These are phyloP conservation scores for Calocybe gambosa DNA, from an alignment of 1,284 basidiomycete genomes.

Conservation along the genomic window DNA sequence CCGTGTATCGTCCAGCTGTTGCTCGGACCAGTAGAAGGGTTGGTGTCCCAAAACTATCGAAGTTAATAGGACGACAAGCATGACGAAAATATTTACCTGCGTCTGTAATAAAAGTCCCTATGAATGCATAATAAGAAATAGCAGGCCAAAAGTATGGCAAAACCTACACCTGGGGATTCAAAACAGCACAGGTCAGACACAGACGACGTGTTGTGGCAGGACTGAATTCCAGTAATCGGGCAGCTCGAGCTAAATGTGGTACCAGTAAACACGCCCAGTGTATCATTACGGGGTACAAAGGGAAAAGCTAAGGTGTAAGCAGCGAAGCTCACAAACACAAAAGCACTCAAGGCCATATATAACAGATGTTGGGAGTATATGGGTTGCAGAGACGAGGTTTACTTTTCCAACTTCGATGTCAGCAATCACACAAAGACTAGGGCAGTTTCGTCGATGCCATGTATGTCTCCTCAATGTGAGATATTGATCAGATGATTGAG, in stretches of 20 bases:
- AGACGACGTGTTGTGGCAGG: slow-evolving; percentile 40
- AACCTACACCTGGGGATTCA: slow-evolving; percentile 42
- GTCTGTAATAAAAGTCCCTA: slow-evolving; percentile 62
- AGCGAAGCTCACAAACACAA: slow-evolving; percentile 6
- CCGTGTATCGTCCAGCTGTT: slow-evolving; percentile 77
- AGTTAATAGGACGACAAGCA: neutral
- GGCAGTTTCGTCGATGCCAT: neutral
- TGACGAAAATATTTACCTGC: slow-evolving; percentile 34
- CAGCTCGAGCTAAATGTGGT: slow-evolving; percentile 30
- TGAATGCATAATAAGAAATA: neutral
- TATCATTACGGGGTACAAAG: slow-evolving; percentile 6
- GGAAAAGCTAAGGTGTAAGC: slow-evolving; percentile 12
- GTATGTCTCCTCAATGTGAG: neutral
- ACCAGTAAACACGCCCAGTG: slow-evolving; percentile 23
- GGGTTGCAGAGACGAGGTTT: neutral
- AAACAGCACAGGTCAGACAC: slow-evolving; percentile 44
- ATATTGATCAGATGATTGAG: no score
- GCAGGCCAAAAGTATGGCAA: neutral
- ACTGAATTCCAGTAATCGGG: slow-evolving; percentile 30
- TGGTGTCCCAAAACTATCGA: slow-evolving; percentile 55
- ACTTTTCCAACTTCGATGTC: neutral
- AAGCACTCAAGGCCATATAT: neutral
- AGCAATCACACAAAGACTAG: neutral
- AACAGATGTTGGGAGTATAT: neutral
- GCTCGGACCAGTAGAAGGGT: slow-evolving; percentile 56